Evolutionary conservation across 2,329 filamentous ascomycete genomes (phyloP), one percentile per base, ranked within the genome.

Genomic region (Graphium sp.): DNA sequence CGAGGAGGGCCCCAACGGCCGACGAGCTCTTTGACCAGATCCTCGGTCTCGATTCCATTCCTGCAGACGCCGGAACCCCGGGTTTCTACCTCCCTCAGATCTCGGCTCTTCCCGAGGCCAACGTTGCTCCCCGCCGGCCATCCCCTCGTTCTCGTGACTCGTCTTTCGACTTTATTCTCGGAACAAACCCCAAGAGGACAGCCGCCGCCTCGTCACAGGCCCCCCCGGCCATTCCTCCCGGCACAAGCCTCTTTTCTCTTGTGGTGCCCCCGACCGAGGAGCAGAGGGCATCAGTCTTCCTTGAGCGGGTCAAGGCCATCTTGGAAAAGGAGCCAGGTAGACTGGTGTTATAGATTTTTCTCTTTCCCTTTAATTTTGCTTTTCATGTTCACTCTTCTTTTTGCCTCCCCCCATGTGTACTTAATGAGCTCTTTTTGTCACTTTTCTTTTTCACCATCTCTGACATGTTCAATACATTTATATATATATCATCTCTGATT

Each of bases 11-110:
- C 24, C 76, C 77, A 10, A 74, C 79, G 1, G 60, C 77, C 20
- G 70, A 84, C 45, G 83, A 92, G 48, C 69, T 98, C 9, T 95
- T 95, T 55, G 74, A 94, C 47, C 74, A 87, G 42, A 63, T 95
- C 10, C 66, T 98, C 6, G 87, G 85, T 7, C 56, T 51, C 37
- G 42, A 52, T 17, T 47, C 50, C 39, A 28, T 51, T 36, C 48
- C 49, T 42, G 41, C 39, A 7, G 54, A 66, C 39, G 59, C 66
- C 33, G 60, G 54, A 26, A 60, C 68, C 46, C 48, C 70, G 49
- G 55, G 84, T 58, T 37, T 60, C 56, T 65, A 92, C 66, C 48
- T 68, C 7, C 84, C 85, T 2, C 72, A 83, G 44, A 70, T 93
- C 40, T 56, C 60, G 7, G 63, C 64, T 17, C 46, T 82, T 11